These are phyloP conservation scores for Mortierella sp. DNA, from an alignment of 371 early-diverging fungal species.

Conservation along the genomic window DNA sequence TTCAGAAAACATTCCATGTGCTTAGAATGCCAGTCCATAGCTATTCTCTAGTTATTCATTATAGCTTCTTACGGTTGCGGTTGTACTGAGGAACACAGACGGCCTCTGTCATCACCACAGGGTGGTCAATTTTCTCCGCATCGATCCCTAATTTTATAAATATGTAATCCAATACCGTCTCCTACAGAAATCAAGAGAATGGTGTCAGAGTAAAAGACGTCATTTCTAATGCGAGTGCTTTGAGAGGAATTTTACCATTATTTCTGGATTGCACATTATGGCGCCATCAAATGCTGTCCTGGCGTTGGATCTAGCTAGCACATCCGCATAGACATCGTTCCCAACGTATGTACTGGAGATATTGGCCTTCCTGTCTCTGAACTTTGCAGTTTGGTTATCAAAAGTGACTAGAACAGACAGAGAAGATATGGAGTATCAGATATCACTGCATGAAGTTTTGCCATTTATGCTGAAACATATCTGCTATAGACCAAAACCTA, in stretches of 20 bases:
- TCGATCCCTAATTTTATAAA: constrained; percentile 85
- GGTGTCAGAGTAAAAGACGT: neutral
- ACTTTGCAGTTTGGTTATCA: constrained; percentile 85
- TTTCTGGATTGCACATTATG: constrained; percentile 76
- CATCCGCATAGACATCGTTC: constrained; percentile 79
- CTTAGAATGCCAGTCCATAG: neutral
- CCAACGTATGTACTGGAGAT: constrained; percentile 77
- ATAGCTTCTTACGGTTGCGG: constrained; percentile 69
- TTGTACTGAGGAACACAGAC: constrained; percentile 80
- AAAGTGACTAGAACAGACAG: constrained; percentile 71
- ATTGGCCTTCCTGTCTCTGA: constrained; percentile 79
- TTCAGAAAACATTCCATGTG: neutral
- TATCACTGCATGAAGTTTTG: neutral
- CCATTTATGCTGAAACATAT: neutral
- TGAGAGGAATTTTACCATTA: constrained; percentile 60
- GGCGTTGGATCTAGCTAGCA: constrained; percentile 73
- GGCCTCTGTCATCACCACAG: constrained; percentile 89
- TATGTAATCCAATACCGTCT: constrained; percentile 86
- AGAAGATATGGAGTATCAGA: neutral
- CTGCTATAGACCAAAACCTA: constrained; percentile 43
- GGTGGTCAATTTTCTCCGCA: constrained; percentile 75
- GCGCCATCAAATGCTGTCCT: constrained; percentile 84
- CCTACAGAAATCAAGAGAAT: constrained; percentile 59
- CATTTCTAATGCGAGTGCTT: too few species aligned
- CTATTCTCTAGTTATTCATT: neutral